Percentiles rank a stretch among this genome's conserved stretches.
These are phyloP conservation scores for Phytophthora hibernalis DNA, from an alignment of 352 stramenopile species.

Conservation along the genomic window DNA sequence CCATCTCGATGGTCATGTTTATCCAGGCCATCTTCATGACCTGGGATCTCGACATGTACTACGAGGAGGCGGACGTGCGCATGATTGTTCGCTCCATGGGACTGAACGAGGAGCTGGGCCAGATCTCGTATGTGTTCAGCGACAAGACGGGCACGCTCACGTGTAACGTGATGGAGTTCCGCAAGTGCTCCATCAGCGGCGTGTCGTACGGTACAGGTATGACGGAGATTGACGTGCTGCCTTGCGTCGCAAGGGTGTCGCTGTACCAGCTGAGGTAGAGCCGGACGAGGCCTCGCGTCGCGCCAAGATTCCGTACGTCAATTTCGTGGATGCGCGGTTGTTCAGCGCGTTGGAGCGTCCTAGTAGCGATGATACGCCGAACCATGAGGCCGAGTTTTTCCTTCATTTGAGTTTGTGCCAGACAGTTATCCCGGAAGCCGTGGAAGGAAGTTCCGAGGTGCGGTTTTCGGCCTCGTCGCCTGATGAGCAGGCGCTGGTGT, in stretches of 20 bases:
- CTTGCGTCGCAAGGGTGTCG: conserved; percentile 67
- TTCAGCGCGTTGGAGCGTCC: conserved; percentile 50
- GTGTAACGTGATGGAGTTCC: conserved; percentile 96
- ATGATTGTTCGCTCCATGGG: conserved; percentile 86
- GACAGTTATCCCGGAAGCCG: conserved; percentile 73
- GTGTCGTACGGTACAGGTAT: conserved; percentile 92
- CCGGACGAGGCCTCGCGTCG: conserved; percentile 23
- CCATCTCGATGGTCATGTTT: conserved; percentile 96
- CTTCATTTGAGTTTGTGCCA: conserved; percentile 85
- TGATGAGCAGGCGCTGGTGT: conserved; percentile 91
- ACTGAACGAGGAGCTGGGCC: conserved; percentile 92
- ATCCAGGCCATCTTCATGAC: conserved; percentile 95
- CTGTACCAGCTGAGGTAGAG: conserved; percentile 51
- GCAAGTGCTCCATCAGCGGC: conserved; percentile 94
- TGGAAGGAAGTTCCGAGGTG: conserved; percentile 61
- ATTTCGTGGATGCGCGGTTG: conserved; percentile 75
- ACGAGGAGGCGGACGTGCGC: conserved; percentile 90
- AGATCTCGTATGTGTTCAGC: conserved; percentile 93
- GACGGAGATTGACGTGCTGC: conserved; percentile 81
- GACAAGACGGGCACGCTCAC: conserved; percentile 96
- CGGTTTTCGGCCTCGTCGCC: conserved; percentile 83
- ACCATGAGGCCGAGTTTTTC: conserved; percentile 82
- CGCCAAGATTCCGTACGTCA: conserved; percentile 74
- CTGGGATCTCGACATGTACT: conserved; percentile 92
- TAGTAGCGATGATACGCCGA: conserved; percentile 32